Evolutionary conservation across 495 filamentous ascomycete genomes (phyloP), one percentile per base, ranked within the genome.

Genomic region (Physcia stellaris): DNA sequence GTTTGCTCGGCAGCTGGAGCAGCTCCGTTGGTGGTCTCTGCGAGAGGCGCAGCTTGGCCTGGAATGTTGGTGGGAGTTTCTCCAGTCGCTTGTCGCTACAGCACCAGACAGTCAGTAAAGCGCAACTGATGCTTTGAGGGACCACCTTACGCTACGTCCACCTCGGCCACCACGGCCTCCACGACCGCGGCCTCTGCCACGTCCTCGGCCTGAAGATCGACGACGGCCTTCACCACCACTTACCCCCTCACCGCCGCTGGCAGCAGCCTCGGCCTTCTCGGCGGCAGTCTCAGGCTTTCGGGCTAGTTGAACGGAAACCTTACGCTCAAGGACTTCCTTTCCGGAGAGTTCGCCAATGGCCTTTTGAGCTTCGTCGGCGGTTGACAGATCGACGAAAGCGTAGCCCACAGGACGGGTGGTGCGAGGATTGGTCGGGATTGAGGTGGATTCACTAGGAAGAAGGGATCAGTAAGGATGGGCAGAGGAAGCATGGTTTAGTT

Each of bases 371-470:
- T 99, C 92, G 42, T 71, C 72, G 30, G 92, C 84, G 37, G 88
- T 94, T 32, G 82, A 87, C 34, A 99, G 79, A 54, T 96, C 90
- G 52, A 99, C 90, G 59, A 99, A 99, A 53, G 90, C 90, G 59
- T 99, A 99, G 46, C 90, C 90, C 60, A 99, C 90, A 28, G 90
- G 88, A 56, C 92, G 90, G 61, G 79, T 83, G 60, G 86, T 99
- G 62, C 90, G 90, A 61, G 90, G 90, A 68, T 99, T 95, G 70
- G 88, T 93, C 41, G 90, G 90, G 59, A 99, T 99, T 39, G 90
- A 96, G 56, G 83, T 84, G 56, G 83, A 92, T 68, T 99, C 90
- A 66, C 90, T 98, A 51, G n/a, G n/a, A 30, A 39, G 24, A 13
- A 20, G 17, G 19, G 35, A 27, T 47, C 19, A 49, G 47, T 54